phyloP scores from a whole-genome alignment of 768 basidiomycete genomes.

The Mycena metata region DNA sequence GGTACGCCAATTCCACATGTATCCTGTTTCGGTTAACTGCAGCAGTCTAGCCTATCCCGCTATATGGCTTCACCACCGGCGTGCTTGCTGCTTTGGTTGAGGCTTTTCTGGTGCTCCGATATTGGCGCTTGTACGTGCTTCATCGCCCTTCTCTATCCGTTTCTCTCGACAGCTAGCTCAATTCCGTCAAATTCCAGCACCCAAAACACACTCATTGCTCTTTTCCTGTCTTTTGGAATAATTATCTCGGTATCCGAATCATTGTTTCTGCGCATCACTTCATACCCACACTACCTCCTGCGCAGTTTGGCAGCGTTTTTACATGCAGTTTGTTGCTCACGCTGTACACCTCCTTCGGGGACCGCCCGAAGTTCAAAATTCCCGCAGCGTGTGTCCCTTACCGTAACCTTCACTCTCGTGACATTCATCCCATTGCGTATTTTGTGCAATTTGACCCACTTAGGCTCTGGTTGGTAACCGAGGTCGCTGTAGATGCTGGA shows the following conservation, averaged over 20 bases:
- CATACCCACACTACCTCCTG: conserved; percentile 5
- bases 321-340: not conserved
- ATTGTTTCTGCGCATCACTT: conserved; percentile 6
- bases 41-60: no score
- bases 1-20: no score
- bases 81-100: conserved; percentile 5
- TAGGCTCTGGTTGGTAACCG: conserved; percentile 8
- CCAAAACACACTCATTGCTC: conserved; percentile 3
- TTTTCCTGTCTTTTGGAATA: conserved; percentile 8
- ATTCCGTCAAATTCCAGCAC: conserved; percentile 1
- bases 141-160: not conserved
- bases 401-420: conserved; percentile 1
- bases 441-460: conserved; percentile 8
- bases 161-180: not conserved
- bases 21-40: no score
- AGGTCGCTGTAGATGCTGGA: not conserved
- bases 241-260: conserved; percentile 1
- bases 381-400: conserved; percentile 13
- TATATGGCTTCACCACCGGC: not conserved
- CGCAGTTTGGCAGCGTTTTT: conserved; percentile 1
- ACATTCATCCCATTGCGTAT: not conserved
- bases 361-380: conserved; percentile 4
- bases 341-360: conserved; percentile 1
- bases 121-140: conserved; percentile 13
- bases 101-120: conserved; percentile 6